Conservation (phyloP, 1,284 basidiomycete genomes). For the Sphaerobolus stellatus region DNA sequence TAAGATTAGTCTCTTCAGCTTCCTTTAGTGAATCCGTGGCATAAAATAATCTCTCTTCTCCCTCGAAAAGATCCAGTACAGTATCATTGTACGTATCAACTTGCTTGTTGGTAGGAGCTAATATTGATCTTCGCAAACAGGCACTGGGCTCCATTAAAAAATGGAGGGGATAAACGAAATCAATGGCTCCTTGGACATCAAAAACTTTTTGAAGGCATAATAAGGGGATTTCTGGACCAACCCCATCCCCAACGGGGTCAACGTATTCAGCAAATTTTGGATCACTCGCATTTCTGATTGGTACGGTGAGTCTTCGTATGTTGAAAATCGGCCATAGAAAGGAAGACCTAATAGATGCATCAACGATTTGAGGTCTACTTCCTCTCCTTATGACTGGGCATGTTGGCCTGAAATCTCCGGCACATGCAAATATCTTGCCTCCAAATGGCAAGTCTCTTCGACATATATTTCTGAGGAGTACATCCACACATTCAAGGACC, state of each 20-base stretch:
- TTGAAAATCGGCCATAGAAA: conserved; percentile 32
- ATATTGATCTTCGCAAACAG: conserved; percentile 32
- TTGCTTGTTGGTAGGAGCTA: no score
- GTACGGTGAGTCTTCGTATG: conserved; percentile 28
- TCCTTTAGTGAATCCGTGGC: conserved; percentile 33
- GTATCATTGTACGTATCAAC: background rate
- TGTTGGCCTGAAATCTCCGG: conserved; percentile 42
- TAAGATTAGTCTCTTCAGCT: conserved; percentile 20
- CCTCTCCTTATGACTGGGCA: conserved; percentile 36
- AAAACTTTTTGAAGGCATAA: conserved; percentile 16
- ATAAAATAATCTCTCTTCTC: no score
- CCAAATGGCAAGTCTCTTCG: conserved; percentile 31
- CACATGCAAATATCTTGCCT: conserved; percentile 34
- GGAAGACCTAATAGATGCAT: conserved; percentile 39
- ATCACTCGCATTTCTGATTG: conserved; percentile 40
- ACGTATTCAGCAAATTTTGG: conserved; percentile 35
- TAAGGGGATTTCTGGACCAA: conserved; percentile 27
- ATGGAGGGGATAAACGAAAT: conserved; percentile 36
- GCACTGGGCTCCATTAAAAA: conserved; percentile 26
- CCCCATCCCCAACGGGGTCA: conserved; percentile 40
- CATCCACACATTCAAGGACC: conserved; percentile 36
- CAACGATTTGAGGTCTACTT: conserved; percentile 27
- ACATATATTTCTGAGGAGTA: conserved; percentile 18
- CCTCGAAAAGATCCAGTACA: no score
- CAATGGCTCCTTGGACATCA: conserved; percentile 26